These are phyloP conservation scores for Paecilomyces dactylethromorphus DNA, from an alignment of 2,329 filamentous ascomycete genomes.

Conservation along the genomic window DNA sequence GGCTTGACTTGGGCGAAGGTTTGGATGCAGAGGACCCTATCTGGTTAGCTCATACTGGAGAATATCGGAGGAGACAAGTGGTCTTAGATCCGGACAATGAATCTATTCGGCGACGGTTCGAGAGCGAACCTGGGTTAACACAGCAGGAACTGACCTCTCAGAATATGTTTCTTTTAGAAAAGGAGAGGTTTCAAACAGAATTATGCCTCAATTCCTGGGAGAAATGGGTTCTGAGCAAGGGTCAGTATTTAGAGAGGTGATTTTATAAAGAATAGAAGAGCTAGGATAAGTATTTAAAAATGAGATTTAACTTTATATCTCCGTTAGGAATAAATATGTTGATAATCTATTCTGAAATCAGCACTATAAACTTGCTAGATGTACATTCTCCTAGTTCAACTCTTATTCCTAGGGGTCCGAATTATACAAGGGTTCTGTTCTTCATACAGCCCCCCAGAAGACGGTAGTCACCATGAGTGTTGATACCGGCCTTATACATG, in stretches of 20 bases:
- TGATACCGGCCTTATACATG: no score
- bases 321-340: no score
- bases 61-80: background rate
- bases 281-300: no score
- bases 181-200: constrained; percentile 1
- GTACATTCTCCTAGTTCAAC: no score
- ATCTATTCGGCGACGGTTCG: background rate
- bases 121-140: background rate
- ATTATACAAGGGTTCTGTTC: no score
- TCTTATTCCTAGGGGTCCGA: no score
- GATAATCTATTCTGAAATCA: no score
- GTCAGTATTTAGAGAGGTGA: no score
- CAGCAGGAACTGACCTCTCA: constrained; percentile 1
- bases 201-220: background rate
- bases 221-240: background rate
- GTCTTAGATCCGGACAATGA: background rate
- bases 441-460: constrained; percentile 55
- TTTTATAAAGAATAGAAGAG: no score
- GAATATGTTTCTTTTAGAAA: background rate
- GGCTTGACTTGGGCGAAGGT: constrained; percentile 2
- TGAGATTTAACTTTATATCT: no score
- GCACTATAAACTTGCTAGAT: no score
- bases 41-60: background rate
- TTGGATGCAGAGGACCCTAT: background rate
- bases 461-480: no score